These are phyloP conservation scores for Erythrophleum ivorense DNA, from an alignment of 331 rosid genomes.

Conservation along the genomic window DNA sequence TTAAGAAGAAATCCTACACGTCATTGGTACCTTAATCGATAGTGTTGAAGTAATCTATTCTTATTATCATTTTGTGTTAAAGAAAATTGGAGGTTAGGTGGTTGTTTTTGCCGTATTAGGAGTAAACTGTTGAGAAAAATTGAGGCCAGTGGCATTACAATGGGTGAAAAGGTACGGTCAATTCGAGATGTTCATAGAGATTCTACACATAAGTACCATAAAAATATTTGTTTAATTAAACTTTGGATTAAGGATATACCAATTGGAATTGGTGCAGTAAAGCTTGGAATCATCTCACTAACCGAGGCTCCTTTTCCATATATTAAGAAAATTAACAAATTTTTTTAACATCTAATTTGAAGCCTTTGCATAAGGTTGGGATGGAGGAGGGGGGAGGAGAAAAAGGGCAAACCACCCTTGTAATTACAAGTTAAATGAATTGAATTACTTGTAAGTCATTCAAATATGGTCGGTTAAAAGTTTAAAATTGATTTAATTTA, in stretches of 20 bases:
- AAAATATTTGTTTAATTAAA: not conserved
- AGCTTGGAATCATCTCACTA: constrained; percentile 14
- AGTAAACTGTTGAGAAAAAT: not conserved
- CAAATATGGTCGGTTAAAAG: not conserved
- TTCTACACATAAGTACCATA: not conserved
- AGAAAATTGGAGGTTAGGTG: not conserved
- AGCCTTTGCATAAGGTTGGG: not conserved
- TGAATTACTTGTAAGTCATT: not conserved
- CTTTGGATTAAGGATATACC: not conserved
- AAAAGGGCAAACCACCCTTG: not conserved
- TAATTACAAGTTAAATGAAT: not conserved
- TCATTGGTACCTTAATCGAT: not conserved
- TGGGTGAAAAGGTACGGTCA: constrained; percentile 2
- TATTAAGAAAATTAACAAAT: not conserved
- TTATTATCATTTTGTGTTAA: not conserved
- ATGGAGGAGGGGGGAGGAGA: not conserved
- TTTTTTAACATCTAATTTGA: not conserved
- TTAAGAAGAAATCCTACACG: too few relatives aligned
- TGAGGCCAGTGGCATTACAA: not conserved
- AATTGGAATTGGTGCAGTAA: constrained; percentile 5
- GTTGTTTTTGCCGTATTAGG: not conserved
- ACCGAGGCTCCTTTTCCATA: constrained; percentile 5
- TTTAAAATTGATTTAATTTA: not conserved
- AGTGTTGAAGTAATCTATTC: not conserved
- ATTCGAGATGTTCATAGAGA: constrained; percentile 7